These are phyloP conservation scores for Zymoseptoria brevis DNA, from an alignment of 2,329 filamentous ascomycete species.

Conservation along the genomic window DNA sequence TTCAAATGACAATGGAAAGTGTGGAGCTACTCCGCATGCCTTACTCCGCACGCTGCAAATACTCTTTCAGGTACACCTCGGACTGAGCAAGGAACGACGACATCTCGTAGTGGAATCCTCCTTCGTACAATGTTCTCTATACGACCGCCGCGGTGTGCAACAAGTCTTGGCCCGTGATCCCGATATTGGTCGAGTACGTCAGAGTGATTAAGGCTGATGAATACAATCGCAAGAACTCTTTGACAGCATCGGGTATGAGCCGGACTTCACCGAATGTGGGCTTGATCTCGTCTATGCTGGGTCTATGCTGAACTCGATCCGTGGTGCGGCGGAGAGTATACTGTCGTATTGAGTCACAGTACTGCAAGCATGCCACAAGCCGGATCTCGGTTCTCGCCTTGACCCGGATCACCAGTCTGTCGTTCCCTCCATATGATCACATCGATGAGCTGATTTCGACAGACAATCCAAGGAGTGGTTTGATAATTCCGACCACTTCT, in stretches of 20 bases:
- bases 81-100: background rate
- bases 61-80: background rate
- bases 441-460: background rate
- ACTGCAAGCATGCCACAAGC: no score
- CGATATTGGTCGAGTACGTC: background rate
- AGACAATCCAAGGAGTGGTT: no score
- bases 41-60: background rate
- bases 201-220: background rate
- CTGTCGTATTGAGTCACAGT: no score
- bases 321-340: no score
- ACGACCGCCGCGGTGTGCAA: background rate
- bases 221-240: no score
- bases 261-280: no score
- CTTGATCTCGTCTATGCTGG: no score
- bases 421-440: no score
- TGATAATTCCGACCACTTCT: background rate
- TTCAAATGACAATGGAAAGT: background rate
- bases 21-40: background rate
- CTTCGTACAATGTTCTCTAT: background rate
- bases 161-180: background rate
- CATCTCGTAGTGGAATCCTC: background rate
- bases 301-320: no score
- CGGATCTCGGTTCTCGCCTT: no score
- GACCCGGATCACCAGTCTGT: no score
- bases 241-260: no score